Evolutionary conservation across 2,329 filamentous ascomycete species (phyloP).

Genomic region (Trichoderma asperellum): DNA sequence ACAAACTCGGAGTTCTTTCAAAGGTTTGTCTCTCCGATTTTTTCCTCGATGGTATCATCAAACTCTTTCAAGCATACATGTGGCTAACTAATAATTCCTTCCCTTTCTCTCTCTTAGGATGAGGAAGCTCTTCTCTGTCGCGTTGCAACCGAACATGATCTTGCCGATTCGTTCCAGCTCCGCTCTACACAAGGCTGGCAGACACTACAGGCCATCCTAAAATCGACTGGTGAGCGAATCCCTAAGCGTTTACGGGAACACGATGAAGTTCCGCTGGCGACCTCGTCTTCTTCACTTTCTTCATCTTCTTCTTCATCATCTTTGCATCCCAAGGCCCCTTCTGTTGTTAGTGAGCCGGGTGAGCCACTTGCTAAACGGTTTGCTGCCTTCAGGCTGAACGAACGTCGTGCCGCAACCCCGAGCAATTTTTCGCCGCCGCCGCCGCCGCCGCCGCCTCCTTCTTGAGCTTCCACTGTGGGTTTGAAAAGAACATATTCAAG

Average conservation of each 20-base stretch:
- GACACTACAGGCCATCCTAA: constrained; percentile 87
- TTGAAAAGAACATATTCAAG: constrained; percentile 12
- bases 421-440: constrained; percentile 34
- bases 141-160: constrained; percentile 79
- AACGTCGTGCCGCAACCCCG: constrained; percentile 37
- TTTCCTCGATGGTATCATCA: neutral
- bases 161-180: constrained; percentile 79
- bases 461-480: constrained; percentile 28
- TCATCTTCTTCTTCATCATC: constrained; percentile 33
- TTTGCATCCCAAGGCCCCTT: constrained; percentile 35
- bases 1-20: constrained; percentile 76
- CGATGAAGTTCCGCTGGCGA: constrained; percentile 41
- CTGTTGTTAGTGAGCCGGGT: constrained; percentile 44
- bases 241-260: constrained; percentile 67
- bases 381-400: constrained; percentile 67
- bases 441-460: constrained; percentile 33
- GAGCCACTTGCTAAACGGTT: constrained; percentile 68
- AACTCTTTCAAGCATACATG: neutral
- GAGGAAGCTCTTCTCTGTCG: constrained; percentile 86
- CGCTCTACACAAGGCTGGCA: constrained; percentile 90
- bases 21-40: constrained; percentile 65
- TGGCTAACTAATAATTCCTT: neutral
- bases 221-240: constrained; percentile 96
- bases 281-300: constrained; percentile 35
- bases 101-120: constrained; percentile 62